Evolutionary conservation across 2,329 filamentous ascomycete species (phyloP).

Genomic region (Arthrobotrys musiformis): DNA sequence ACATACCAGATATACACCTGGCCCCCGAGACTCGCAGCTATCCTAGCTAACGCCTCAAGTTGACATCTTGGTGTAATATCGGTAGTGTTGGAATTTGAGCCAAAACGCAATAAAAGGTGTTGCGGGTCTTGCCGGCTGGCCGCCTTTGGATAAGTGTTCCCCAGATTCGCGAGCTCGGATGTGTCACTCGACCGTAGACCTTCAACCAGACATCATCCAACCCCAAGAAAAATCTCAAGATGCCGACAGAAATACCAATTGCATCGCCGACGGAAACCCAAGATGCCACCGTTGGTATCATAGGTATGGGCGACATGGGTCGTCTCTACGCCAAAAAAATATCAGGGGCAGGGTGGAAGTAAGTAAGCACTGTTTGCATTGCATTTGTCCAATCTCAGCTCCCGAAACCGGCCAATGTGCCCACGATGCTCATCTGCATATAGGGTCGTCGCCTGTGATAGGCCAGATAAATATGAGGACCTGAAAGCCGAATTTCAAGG

Average conservation of each 20-base stretch:
- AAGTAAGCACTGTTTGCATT: conserved; percentile 64
- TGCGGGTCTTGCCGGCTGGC: no score
- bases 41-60: no score
- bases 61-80: no score
- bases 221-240: conserved; percentile 8
- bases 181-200: neutral
- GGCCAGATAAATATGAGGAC: conserved; percentile 84
- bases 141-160: neutral
- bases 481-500: conserved; percentile 83
- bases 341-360: conserved; percentile 96
- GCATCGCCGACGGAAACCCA: neutral
- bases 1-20: no score
- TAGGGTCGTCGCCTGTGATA: conserved; percentile 95
- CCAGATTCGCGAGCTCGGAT: conserved; percentile 4
- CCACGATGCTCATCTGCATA: conserved; percentile 52
- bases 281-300: conserved; percentile 79
- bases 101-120: no score
- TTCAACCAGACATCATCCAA: neutral
- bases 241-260: conserved; percentile 27
- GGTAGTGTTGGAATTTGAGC: no score
- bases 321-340: conserved; percentile 95
- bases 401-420: conserved; percentile 56
- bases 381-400: conserved; percentile 39
- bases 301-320: conserved; percentile 99
- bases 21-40: no score